Evolutionary conservation across 2,329 filamentous ascomycete genomes (phyloP), one percentile per base, ranked within the genome.

Genomic region (Phialophora verrucosa): DNA sequence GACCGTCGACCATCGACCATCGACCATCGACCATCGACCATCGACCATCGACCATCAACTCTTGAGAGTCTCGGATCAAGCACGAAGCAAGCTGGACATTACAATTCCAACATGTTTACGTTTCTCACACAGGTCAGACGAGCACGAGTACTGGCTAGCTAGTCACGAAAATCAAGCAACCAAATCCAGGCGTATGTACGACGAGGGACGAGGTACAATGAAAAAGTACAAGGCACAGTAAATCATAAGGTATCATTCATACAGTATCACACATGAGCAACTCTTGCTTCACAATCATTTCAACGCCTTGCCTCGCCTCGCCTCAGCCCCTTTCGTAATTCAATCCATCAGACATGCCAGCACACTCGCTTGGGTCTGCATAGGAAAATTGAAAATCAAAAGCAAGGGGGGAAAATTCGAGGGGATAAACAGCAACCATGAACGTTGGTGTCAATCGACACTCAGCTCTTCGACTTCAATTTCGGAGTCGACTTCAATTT

Each of bases 401-500:
- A 25, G 23, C 23, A 44, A 44, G 7, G 6, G 14, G 38, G n/a
- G 7, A 7, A 7, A 7, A 6, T n/a, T 6, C n/a, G 8, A n/a
- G 32, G 10, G n/a, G 17, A 44, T 44, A 7, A 44, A 20, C 14
- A n/a, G 14, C 6, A n/a, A 20, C 38, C 38, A 44, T 20, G 38
- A n/a, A n/a, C 17, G 49, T 23, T n/a, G 49, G 32, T 7, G 42
- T 20, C 31, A 25, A 29, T 35, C 4, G 11, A 12, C 10, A 12
- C 38, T 44, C 38, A 44, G 17, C 17, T 44, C 38, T 44, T 12
- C 4, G 25, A 6, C n/a, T n/a, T 27, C 25, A 23, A 53, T 7
- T 17, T 53, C 32, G 8, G 4, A 29, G 31, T 35, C 11, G 25
- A 10, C 29, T 60, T 31, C 59, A 42, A 31, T 32, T 61, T 61